Percentiles rank a stretch among this genome's conserved stretches.
Conservation (phyloP, 495 filamentous ascomycete species). For the Halenospora varia region DNA sequence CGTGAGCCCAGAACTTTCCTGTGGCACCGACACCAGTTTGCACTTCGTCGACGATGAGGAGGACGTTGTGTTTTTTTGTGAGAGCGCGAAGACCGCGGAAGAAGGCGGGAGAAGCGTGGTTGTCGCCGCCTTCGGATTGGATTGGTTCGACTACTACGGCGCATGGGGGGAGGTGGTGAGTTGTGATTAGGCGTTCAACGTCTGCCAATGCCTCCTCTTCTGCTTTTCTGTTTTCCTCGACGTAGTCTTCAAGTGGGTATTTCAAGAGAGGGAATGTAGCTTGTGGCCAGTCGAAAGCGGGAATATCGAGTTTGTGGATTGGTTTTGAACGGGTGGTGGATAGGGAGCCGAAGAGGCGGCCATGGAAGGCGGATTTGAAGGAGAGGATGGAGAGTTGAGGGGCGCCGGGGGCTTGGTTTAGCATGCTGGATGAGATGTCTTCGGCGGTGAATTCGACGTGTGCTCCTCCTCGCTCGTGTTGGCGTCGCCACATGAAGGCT, state of each 20-base stretch:
- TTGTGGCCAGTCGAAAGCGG: conserved; percentile 97
- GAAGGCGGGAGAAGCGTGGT: conserved; percentile 92
- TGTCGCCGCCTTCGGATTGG: conserved; percentile 97
- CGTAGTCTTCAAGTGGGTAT: conserved; percentile 86
- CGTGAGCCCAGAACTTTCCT: conserved; percentile 98
- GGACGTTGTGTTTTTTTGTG: conserved; percentile 78
- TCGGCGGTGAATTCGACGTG: conserved; percentile 79
- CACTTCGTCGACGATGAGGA: conserved; percentile 97
- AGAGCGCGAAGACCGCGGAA: conserved; percentile 84
- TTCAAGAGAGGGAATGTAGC: conserved; percentile 86
- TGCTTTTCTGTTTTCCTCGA: conserved; percentile 74
- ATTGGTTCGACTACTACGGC: conserved; percentile 93
- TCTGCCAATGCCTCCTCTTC: conserved; percentile 86
- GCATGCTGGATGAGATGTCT: conserved; percentile 76
- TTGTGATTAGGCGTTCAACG: conserved; percentile 80
- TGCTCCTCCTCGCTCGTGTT: conserved; percentile 79
- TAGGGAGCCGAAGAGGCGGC: conserved; percentile 87
- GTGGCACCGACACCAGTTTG: conserved; percentile 96
- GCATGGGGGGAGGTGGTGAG: conserved; percentile 79
- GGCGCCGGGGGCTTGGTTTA: conserved; percentile 78
- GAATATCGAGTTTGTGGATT: conserved; percentile 98
- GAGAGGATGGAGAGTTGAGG: conserved; percentile 86
- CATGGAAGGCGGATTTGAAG: conserved; percentile 93
- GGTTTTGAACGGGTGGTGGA: conserved; percentile 94
- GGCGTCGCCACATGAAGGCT: conserved; percentile 95